phyloP scores from a whole-genome alignment of 2,329 filamentous ascomycete genomes.

The Pseudocercospora eumusae region DNA sequence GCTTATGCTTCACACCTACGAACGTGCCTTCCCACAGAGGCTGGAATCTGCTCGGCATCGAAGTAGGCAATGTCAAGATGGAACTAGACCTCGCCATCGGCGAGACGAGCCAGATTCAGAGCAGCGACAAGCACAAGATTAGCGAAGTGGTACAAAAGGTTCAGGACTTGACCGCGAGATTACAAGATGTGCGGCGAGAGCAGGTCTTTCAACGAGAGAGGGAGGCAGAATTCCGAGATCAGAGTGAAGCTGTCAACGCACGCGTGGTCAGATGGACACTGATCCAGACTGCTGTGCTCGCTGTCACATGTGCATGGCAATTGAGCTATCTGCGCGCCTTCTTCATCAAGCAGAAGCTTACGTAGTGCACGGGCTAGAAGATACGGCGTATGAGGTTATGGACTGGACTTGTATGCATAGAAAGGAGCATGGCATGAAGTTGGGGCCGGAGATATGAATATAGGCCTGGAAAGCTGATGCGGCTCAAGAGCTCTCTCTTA shows the following conservation, averaged over 20 bases:
- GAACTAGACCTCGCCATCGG: slow-evolving; percentile 90
- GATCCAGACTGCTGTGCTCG: slow-evolving; percentile 82
- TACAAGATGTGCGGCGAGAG: slow-evolving; percentile 87
- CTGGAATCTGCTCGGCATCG: slow-evolving; percentile 68
- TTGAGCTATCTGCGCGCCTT: slow-evolving; percentile 91
- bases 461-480: slow-evolving; percentile 5
- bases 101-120: slow-evolving; percentile 91
- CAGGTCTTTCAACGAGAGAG: slow-evolving; percentile 98
- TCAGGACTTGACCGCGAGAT: slow-evolving; percentile 80
- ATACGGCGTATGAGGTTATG: not conserved
- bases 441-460: slow-evolving; percentile 5
- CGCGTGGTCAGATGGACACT: slow-evolving; percentile 93
- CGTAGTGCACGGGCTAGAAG: slow-evolving; percentile 52
- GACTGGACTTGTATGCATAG: slow-evolving; percentile 18
- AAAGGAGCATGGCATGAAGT: slow-evolving; percentile 13
- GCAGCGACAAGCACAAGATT: slow-evolving; percentile 89
- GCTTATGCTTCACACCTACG: slow-evolving; percentile 87
- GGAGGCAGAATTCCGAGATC: slow-evolving; percentile 96
- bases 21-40: slow-evolving; percentile 68
- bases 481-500: not conserved
- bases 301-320: slow-evolving; percentile 92
- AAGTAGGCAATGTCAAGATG: slow-evolving; percentile 78
- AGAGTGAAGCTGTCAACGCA: slow-evolving; percentile 89
- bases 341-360: slow-evolving; percentile 99
- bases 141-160: slow-evolving; percentile 85